Evolutionary conservation across 495 filamentous ascomycete genomes (phyloP).

Genomic region (Penicillium goetzii): DNA sequence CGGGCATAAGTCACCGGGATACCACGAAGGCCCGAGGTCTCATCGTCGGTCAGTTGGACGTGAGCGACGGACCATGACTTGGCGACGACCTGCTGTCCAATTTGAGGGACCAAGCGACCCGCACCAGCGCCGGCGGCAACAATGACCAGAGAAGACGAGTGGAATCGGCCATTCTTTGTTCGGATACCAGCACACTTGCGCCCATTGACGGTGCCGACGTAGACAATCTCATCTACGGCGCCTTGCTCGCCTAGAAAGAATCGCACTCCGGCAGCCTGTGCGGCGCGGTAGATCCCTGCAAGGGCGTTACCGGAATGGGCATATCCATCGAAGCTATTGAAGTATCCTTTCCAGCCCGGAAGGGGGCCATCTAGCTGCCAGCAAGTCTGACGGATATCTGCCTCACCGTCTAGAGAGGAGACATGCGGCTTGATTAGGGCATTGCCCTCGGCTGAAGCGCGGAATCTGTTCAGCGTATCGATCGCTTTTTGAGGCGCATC

Average conservation of each 20-base stretch:
- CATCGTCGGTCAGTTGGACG: constrained; percentile 55
- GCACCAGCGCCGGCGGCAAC: constrained; percentile 49
- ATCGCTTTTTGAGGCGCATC: constrained; percentile 51
- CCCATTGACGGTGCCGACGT: constrained; percentile 27
- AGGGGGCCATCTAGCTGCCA: constrained; percentile 53
- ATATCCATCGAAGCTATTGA: constrained; percentile 58
- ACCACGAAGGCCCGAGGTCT: constrained; percentile 52
- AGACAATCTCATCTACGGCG: constrained; percentile 33
- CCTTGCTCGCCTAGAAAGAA: constrained; percentile 41
- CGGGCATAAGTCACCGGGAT: constrained; percentile 59
- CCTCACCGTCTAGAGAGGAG: constrained; percentile 32
- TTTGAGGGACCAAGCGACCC: constrained; percentile 42
- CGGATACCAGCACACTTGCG: constrained; percentile 38
- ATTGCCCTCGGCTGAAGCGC: constrained; percentile 44
- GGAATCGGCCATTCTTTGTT: constrained; percentile 41
- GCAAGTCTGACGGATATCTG: constrained; percentile 44
- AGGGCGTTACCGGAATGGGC: constrained; percentile 54
- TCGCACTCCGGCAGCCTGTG: constrained; percentile 37
- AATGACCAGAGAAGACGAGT: constrained; percentile 44
- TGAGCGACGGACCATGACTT: constrained; percentile 58
- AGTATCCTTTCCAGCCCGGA: constrained; percentile 57
- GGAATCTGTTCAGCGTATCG: constrained; percentile 49
- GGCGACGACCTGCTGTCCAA: constrained; percentile 48
- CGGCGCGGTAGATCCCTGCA: constrained; percentile 29
- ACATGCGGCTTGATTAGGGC: constrained; percentile 41